phyloP scores from a whole-genome alignment of 2,329 filamentous ascomycete species.

The Daldinia sp. region DNA sequence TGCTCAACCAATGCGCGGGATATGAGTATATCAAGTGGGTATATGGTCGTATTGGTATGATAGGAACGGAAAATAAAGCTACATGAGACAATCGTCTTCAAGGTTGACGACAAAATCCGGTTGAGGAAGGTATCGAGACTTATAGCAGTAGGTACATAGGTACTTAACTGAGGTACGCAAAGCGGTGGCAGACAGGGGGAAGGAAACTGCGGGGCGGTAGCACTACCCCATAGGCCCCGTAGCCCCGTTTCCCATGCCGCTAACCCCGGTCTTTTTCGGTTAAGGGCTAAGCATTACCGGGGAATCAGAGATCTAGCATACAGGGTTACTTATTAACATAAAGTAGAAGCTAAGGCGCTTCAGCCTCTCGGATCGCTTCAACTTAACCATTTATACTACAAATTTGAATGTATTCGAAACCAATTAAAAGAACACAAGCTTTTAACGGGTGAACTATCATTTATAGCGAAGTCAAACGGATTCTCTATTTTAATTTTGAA shows the following conservation, averaged over 20 bases:
- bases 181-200: background rate
- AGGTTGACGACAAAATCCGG: background rate
- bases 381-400: background rate
- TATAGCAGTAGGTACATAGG: background rate
- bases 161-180: background rate
- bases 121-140: background rate
- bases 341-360: background rate
- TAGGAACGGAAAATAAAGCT: background rate
- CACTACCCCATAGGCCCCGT: constrained; percentile 7
- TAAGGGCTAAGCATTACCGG: constrained; percentile 11
- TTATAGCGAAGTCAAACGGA: too few relatives aligned
- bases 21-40: background rate
- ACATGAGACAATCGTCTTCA: background rate
- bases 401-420: background rate
- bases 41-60: background rate
- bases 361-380: background rate
- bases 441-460: too few relatives aligned
- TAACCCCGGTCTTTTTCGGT: constrained; percentile 4
- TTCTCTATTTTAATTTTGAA: too few relatives aligned
- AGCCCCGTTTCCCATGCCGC: constrained; percentile 1
- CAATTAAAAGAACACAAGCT: too few relatives aligned
- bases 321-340: constrained; percentile 7
- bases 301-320: background rate
- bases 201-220: constrained; percentile 9
- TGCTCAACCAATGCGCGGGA: background rate